Conservation (phyloP, 2,329 filamentous ascomycete genomes). For the Botryotinia convoluta region DNA sequence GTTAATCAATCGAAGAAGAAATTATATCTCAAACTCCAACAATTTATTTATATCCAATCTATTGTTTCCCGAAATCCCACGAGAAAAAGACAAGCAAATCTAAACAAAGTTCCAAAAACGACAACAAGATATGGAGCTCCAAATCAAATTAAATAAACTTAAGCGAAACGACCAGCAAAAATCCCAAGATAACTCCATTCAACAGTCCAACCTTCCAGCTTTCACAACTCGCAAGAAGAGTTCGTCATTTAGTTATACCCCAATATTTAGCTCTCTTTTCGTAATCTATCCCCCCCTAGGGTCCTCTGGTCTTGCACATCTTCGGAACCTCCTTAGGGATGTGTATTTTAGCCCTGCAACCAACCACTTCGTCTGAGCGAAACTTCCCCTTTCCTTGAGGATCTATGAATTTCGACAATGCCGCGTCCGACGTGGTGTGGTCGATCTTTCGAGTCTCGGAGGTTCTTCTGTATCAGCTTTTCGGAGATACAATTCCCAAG, state of each 20-base stretch:
- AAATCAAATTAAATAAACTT: background rate
- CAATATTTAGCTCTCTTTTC: fast-evolving
- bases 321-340: too few species aligned
- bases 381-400: too few species aligned
- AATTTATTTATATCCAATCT: background rate
- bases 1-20: background rate
- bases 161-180: background rate
- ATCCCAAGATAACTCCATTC: background rate
- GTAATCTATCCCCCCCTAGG: too few species aligned
- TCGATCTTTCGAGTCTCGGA: too few species aligned
- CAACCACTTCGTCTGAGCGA: too few species aligned
- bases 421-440: too few species aligned
- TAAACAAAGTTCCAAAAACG: background rate
- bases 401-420: too few species aligned
- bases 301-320: too few species aligned
- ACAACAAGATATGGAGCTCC: background rate
- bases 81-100: background rate
- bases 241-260: background rate
- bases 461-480: too few species aligned
- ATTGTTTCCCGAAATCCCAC: background rate
- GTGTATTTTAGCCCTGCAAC: too few species aligned
- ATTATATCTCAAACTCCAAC: background rate
- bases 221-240: background rate
- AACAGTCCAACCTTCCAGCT: background rate
- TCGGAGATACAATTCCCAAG: too few species aligned